These are phyloP conservation scores for Jaltomata sinuosa DNA, from an alignment of 257 asterid species.

Conservation along the genomic window DNA sequence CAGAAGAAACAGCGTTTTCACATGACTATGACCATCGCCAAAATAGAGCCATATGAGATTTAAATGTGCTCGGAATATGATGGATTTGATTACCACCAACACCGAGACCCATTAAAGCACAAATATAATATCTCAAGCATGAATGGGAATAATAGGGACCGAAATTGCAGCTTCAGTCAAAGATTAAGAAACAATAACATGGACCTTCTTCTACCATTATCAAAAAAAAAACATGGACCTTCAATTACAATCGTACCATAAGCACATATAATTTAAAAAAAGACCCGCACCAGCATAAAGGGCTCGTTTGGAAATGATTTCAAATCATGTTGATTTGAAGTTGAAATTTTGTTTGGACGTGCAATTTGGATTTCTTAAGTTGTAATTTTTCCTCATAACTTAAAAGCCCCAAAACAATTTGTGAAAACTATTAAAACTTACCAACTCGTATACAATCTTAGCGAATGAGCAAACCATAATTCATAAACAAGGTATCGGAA, in stretches of 20 bases:
- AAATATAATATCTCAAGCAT: not conserved
- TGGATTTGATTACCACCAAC: not conserved
- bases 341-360: not conserved
- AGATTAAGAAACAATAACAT: not conserved
- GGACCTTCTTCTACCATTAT: not conserved
- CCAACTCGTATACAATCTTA: not conserved
- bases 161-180: not conserved
- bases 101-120: not conserved
- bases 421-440: not conserved
- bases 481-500: not conserved
- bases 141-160: not conserved
- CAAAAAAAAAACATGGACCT: not conserved
- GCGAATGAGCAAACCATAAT: not conserved
- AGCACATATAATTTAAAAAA: not conserved
- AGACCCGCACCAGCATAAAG: not conserved
- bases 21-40: not conserved
- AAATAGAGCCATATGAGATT: not conserved
- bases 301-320: not conserved
- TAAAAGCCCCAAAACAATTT: not conserved
- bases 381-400: not conserved
- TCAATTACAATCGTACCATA: not conserved
- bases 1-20: not conserved
- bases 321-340: not conserved
- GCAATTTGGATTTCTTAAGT: not conserved
- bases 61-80: not conserved